Evolutionary conservation across 306 rosid species (phyloP).

Genomic region (Cicer bijugum): DNA sequence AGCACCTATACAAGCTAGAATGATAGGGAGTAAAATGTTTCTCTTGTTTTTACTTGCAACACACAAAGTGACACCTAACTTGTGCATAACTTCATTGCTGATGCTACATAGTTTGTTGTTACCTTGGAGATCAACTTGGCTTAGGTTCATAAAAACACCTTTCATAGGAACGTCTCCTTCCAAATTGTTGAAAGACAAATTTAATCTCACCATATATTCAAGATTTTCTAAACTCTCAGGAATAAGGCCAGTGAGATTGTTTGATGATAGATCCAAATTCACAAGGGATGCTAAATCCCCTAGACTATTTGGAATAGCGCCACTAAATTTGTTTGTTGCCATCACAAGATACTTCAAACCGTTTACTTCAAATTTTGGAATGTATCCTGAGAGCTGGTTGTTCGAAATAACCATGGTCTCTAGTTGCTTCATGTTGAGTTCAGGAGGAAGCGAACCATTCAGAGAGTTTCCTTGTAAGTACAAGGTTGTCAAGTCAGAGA

Average conservation of each 20-base stretch:
- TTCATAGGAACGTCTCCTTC: constrained; percentile 50
- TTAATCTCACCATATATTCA: constrained; percentile 21
- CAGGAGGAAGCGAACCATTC: constrained; percentile 44
- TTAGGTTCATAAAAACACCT: constrained; percentile 50
- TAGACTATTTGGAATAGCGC: constrained; percentile 44
- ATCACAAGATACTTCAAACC: constrained; percentile 32
- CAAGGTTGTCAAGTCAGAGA: constrained; percentile 33
- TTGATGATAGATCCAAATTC: constrained; percentile 53
- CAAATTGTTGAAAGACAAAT: constrained; percentile 55
- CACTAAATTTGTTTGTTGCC: constrained; percentile 49
- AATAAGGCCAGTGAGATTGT: constrained; percentile 49
- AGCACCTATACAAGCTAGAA: constrained; percentile 44
- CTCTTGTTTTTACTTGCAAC: constrained; percentile 30
- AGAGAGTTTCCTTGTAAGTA: constrained; percentile 40
- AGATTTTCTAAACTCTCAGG: constrained; percentile 49
- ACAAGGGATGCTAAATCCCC: constrained; percentile 42
- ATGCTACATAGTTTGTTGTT: constrained; percentile 48
- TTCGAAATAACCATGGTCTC: constrained; percentile 22
- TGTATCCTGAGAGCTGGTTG: constrained; percentile 47
- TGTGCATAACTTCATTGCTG: constrained; percentile 42
- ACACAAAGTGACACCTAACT: constrained; percentile 30
- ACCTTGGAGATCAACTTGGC: constrained; percentile 41
- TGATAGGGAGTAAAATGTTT: constrained; percentile 32
- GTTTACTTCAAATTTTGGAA: constrained; percentile 30
- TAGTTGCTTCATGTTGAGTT: constrained; percentile 47